Percentiles rank a stretch among this genome's conserved stretches.
These are phyloP conservation scores for Gossypium ekmanianum DNA, from an alignment of 345 rosid genomes.

Conservation along the genomic window DNA sequence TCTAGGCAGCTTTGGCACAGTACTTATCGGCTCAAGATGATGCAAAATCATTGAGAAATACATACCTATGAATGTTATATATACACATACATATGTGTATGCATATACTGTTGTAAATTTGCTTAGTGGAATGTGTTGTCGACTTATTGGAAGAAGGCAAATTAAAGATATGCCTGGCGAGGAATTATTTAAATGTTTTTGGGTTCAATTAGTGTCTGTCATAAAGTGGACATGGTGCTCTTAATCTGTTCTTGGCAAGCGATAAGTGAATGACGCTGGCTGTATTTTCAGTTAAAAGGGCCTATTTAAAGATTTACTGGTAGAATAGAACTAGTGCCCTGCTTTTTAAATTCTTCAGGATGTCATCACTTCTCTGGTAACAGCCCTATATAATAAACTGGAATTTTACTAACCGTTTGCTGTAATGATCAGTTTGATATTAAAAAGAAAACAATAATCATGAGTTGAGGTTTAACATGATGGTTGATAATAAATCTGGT, in stretches of 20 bases:
- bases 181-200: background rate
- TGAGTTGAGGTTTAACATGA: background rate
- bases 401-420: background rate
- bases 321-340: background rate
- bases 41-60: constrained; percentile 9
- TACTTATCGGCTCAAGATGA: background rate
- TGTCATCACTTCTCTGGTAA: background rate
- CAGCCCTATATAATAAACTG: background rate
- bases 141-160: background rate
- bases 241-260: background rate
- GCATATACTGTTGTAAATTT: background rate
- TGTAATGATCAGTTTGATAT: background rate
- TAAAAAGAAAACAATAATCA: background rate
- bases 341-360: background rate
- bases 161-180: background rate
- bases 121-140: background rate
- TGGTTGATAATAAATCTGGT: background rate
- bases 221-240: background rate
- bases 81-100: too few relatives aligned
- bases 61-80: background rate
- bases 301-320: background rate
- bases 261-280: background rate
- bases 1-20: constrained; percentile 3
- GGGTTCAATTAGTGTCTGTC: background rate
- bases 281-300: constrained; percentile 1